Conservation (phyloP, 2,329 filamentous ascomycete genomes). For the Zymoseptoria crescenta region DNA sequence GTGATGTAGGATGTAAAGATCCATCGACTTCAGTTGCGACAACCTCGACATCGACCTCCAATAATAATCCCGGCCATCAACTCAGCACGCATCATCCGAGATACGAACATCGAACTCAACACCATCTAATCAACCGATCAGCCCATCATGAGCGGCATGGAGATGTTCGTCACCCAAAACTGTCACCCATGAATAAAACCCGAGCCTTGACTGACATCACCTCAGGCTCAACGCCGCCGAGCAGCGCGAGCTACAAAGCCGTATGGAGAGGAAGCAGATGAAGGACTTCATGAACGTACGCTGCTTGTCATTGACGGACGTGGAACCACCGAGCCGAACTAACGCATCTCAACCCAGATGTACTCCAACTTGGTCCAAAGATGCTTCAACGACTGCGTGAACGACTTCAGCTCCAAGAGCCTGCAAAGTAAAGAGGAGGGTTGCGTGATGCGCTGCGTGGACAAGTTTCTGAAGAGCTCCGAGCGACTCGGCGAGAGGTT, state of each 20-base stretch:
- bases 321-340: background rate
- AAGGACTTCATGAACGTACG: slow-evolving; percentile 97
- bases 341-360: slow-evolving; percentile 42
- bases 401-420: slow-evolving; percentile 97
- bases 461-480: slow-evolving; percentile 89
- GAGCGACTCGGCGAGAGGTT: slow-evolving; percentile 89
- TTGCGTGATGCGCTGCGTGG: slow-evolving; percentile 89
- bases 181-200: slow-evolving; percentile 9
- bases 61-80: slow-evolving; percentile 3
- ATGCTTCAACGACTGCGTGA: slow-evolving; percentile 96
- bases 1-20: background rate
- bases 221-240: slow-evolving; percentile 64
- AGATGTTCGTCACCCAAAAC: slow-evolving; percentile 19
- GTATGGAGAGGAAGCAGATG: slow-evolving; percentile 97
- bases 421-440: slow-evolving; percentile 79
- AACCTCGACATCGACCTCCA: slow-evolving; percentile 7
- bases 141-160: slow-evolving; percentile 26
- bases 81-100: background rate
- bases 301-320: slow-evolving; percentile 18
- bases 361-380: slow-evolving; percentile 69
- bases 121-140: background rate
- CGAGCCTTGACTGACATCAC: slow-evolving; percentile 5
- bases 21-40: background rate
- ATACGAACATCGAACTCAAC: background rate
- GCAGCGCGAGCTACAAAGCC: slow-evolving; percentile 85